phyloP scores from a whole-genome alignment of 2,329 filamentous ascomycete species.

The Grosmannia penicillata region DNA sequence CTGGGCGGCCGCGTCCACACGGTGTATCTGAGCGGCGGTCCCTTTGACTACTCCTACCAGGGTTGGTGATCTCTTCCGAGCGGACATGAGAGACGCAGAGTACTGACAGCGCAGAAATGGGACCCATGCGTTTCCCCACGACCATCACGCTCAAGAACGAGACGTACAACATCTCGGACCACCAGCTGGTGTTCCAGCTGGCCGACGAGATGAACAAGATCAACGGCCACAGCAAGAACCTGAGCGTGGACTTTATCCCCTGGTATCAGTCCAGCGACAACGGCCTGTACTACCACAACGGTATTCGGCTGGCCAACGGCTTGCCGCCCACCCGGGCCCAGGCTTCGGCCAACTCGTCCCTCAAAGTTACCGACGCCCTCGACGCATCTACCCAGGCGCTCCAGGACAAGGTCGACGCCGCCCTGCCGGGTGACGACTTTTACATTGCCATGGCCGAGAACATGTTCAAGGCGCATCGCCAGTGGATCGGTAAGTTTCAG shows the following conservation, averaged over 20 bases:
- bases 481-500: constrained; percentile 13
- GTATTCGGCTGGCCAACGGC: constrained; percentile 32
- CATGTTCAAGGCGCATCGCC: constrained; percentile 28
- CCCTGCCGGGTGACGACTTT: constrained; percentile 20
- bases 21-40: constrained; percentile 42
- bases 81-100: too few relatives aligned
- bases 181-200: constrained; percentile 50
- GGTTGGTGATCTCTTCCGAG: too few relatives aligned
- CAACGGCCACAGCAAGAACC: constrained; percentile 33
- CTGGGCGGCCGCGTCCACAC: constrained; percentile 52
- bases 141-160: constrained; percentile 28
- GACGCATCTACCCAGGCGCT: constrained; percentile 20
- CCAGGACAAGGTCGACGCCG: constrained; percentile 18
- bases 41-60: constrained; percentile 51
- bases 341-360: constrained; percentile 26
- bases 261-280: constrained; percentile 45
- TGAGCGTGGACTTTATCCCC: constrained; percentile 44
- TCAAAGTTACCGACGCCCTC: constrained; percentile 19
- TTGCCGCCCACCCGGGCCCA: constrained; percentile 36
- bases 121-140: constrained; percentile 47
- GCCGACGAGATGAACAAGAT: constrained; percentile 43
- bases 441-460: constrained; percentile 23
- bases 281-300: constrained; percentile 32
- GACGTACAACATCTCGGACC: constrained; percentile 44
- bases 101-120: constrained; percentile 31